These are phyloP conservation scores for Suillus subluteus DNA, from an alignment of 768 basidiomycete genomes.

Conservation along the genomic window DNA sequence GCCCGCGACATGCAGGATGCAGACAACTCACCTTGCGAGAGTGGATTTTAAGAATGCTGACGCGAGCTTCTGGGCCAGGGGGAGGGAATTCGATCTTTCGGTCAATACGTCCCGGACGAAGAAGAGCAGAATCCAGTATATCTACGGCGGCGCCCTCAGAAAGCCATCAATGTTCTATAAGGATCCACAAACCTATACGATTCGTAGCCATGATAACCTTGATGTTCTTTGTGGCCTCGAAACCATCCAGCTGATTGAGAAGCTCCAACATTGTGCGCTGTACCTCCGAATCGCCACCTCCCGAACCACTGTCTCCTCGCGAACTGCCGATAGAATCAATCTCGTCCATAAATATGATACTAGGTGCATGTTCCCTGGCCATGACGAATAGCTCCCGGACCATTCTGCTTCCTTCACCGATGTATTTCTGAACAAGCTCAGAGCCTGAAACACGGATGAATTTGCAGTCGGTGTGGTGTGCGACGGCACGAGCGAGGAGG, in stretches of 20 bases:
- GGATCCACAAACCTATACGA: constrained; percentile 69
- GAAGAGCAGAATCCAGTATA: constrained; percentile 90
- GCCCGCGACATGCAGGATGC: not conserved
- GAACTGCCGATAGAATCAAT: constrained; percentile 97
- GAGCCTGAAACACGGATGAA: constrained; percentile 95
- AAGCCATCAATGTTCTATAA: not conserved
- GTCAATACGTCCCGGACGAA: constrained; percentile 95
- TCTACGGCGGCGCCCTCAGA: constrained; percentile 47
- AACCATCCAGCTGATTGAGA: constrained; percentile 87
- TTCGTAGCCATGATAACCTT: constrained; percentile 97
- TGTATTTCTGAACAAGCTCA: constrained; percentile 97
- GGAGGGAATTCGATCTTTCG: constrained; percentile 99
- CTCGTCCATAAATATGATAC: constrained; percentile 99
- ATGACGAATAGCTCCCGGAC: constrained; percentile 97
- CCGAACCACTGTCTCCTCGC: constrained; percentile 77
- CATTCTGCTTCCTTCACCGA: constrained; percentile 96
- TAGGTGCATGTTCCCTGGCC: constrained; percentile 96
- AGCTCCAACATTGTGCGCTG: constrained; percentile 91
- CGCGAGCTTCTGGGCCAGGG: constrained; percentile 94
- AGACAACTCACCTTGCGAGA: constrained; percentile 74
- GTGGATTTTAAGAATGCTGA: constrained; percentile 96
- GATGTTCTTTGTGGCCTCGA: constrained; percentile 83
- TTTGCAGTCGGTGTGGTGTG: constrained; percentile 96
- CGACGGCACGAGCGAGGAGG: constrained; percentile 90
- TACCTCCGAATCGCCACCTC: constrained; percentile 87